Evolutionary conservation across 176 grass and related monocot species (phyloP), one percentile per base, ranked within the genome.

Genomic region (Oryza rufipogon): DNA sequence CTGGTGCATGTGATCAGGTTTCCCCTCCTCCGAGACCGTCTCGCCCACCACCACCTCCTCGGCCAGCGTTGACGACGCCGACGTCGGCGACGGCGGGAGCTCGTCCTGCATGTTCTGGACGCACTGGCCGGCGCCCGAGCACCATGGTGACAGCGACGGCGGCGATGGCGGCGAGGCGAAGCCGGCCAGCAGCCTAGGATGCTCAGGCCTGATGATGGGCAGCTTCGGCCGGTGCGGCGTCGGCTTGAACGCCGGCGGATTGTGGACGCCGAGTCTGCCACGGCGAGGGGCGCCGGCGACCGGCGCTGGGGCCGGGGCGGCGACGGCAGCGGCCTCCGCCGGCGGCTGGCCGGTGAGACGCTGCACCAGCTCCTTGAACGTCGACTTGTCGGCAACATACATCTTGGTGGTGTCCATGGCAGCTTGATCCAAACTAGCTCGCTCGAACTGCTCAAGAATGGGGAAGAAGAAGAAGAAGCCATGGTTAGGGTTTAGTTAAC

Each of bases 351-450:
- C 72, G 19, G 77, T 91, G 76, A 87, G 58, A 47, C 81, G 70
- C 79, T 81, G 89, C 52, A 81, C 77, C 17, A 87, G 46, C 44
- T 85, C 81, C 81, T 87, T 87, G 85, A 87, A 81, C 51, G 45
- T 39, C 17, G 44, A 20, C 33, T 49, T 49, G 65, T 84, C 8
- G 6, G 61, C 20, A n/a, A 63, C 20, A n/a, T 58, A 58, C 19
- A 54, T 19, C 51, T 19, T 26, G 26, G 26, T 54, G 51, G 15
- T 9, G 2, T 75, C 81, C 81, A 84, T 84, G 61, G 42, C 56
- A 32, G 19, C 41, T 38, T 9, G 44, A 42, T 38, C 49, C 34
- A 34, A 34, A 0, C 49, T 15, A 17, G 38, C 38, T 39, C 6
- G 17, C 23, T 64, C 69, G 6, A 6, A 20, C 6, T 83, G 28